phyloP scores from a whole-genome alignment of 2,329 filamentous ascomycete genomes.

The Tolypocladium amazonense region DNA sequence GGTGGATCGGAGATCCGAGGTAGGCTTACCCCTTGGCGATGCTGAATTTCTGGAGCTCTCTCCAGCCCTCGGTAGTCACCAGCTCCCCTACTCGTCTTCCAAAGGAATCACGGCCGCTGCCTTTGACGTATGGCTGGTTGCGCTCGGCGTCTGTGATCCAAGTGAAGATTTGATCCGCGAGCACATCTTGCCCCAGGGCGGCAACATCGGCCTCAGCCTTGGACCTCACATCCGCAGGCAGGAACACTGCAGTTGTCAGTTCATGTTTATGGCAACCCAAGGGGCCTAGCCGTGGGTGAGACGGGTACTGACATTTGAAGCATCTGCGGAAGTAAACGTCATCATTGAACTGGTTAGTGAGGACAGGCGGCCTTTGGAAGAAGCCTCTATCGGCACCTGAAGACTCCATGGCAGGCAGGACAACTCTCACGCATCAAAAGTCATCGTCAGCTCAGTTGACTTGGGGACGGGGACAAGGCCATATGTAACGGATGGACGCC shows the following conservation, averaged over 20 bases:
- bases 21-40: slow-evolving; percentile 37
- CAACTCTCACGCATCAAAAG: background rate
- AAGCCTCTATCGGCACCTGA: slow-evolving; percentile 39
- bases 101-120: slow-evolving; percentile 49
- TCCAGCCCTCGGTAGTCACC: slow-evolving; percentile 58
- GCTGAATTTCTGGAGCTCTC: slow-evolving; percentile 47
- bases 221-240: slow-evolving; percentile 28
- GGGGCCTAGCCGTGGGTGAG: background rate
- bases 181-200: slow-evolving; percentile 38
- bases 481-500: background rate
- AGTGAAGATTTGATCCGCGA: slow-evolving; percentile 43
- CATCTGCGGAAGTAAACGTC: slow-evolving; percentile 41
- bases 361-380: slow-evolving; percentile 40
- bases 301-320: slow-evolving; percentile 32
- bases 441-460: background rate
- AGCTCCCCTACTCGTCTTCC: slow-evolving; percentile 48
- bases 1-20: background rate
- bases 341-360: slow-evolving; percentile 47
- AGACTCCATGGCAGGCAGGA: slow-evolving; percentile 24
- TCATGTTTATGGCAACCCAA: background rate
- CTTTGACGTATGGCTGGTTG: slow-evolving; percentile 49
- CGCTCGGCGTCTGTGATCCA: slow-evolving; percentile 54
- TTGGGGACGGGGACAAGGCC: background rate
- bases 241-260: slow-evolving; percentile 31
- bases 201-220: slow-evolving; percentile 32